Conservation (phyloP, 2,329 filamentous ascomycete genomes). For the Malbranchea cinnamomea region DNA sequence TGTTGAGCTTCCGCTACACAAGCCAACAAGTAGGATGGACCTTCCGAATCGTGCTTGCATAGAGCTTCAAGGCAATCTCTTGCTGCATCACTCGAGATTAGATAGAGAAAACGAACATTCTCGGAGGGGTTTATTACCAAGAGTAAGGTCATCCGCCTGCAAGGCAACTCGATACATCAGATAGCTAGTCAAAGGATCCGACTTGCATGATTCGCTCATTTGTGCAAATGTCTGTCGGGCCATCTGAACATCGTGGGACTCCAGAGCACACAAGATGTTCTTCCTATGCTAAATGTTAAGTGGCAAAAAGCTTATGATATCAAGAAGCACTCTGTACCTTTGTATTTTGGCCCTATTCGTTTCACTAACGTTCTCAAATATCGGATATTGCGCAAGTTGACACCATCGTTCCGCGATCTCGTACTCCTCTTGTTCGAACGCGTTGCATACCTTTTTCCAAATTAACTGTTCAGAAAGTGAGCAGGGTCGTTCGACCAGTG, state of each 20-base stretch:
- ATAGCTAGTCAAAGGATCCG: conserved; percentile 54
- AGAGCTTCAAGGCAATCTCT: conserved; percentile 48
- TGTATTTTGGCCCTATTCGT: conserved; percentile 53
- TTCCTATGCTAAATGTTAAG: conserved; percentile 42
- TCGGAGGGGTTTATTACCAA: too few relatives aligned
- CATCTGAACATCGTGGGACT: conserved; percentile 37
- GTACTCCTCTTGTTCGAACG: conserved; percentile 38
- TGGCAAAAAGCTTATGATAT: conserved; percentile 1
- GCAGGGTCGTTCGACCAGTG: conserved; percentile 1
- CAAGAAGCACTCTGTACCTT: conserved; percentile 33
- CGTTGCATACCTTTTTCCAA: conserved; percentile 62
- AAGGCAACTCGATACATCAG: conserved; percentile 62
- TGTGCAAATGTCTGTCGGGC: conserved; percentile 42
- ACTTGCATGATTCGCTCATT: conserved; percentile 44
- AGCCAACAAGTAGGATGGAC: conserved; percentile 56
- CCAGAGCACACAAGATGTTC: conserved; percentile 53
- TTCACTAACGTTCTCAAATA: conserved; percentile 52
- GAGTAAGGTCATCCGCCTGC: conserved; percentile 39
- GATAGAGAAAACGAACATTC: conserved; percentile 4
- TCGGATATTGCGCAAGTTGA: conserved; percentile 45
- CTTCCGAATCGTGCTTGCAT: conserved; percentile 35
- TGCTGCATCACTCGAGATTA: too few relatives aligned
- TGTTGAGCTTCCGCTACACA: conserved; percentile 65
- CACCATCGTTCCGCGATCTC: conserved; percentile 55
- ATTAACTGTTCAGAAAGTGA: conserved; percentile 41